Evolutionary conservation across 2,329 filamentous ascomycete species (phyloP).

Genomic region (Camptophora hylomeconis): DNA sequence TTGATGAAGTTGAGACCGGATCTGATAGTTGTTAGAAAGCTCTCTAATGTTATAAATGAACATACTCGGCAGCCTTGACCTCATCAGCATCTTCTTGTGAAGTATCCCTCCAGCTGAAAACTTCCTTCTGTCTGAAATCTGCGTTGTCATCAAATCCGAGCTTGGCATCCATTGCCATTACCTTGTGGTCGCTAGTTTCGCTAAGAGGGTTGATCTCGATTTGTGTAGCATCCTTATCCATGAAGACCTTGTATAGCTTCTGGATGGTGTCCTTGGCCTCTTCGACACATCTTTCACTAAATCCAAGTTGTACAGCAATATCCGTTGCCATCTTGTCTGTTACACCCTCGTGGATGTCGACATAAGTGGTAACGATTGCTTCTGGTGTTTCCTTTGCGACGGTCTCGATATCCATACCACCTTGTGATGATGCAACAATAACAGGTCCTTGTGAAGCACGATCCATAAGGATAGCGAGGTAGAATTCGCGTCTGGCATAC

Average conservation of each 20-base stretch:
- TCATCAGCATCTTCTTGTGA: slow-evolving; percentile 95
- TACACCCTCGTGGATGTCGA: slow-evolving; percentile 89
- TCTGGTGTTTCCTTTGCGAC: slow-evolving; percentile 97
- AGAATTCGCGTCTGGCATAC: slow-evolving; percentile 97
- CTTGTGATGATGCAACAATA: slow-evolving; percentile 95
- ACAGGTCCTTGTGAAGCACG: slow-evolving; percentile 79
- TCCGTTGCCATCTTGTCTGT: slow-evolving; percentile 87
- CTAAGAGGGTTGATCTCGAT: slow-evolving; percentile 99
- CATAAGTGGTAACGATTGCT: slow-evolving; percentile 84
- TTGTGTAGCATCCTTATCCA: slow-evolving; percentile 96
- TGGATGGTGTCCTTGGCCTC: slow-evolving; percentile 93
- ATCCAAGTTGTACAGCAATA: slow-evolving; percentile 85
- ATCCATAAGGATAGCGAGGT: slow-evolving; percentile 98
- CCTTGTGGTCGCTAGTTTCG: slow-evolving; percentile 95
- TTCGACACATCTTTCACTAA: slow-evolving; percentile 94
- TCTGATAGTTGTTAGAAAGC: slow-evolving; percentile 18
- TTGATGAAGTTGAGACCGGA: slow-evolving; percentile 97
- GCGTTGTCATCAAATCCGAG: slow-evolving; percentile 98
- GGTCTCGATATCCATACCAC: slow-evolving; percentile 97
- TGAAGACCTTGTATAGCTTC: slow-evolving; percentile 98
- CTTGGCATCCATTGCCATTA: slow-evolving; percentile 99
- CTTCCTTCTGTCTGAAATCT: slow-evolving; percentile 92
- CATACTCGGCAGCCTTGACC: slow-evolving; percentile 83
- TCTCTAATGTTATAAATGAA: slow-evolving; percentile 2
- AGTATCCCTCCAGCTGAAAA: slow-evolving; percentile 87